Evolutionary conservation across 768 basidiomycete genomes (phyloP), one percentile per base, ranked within the genome.

Genomic region (Boletus insuetus): DNA sequence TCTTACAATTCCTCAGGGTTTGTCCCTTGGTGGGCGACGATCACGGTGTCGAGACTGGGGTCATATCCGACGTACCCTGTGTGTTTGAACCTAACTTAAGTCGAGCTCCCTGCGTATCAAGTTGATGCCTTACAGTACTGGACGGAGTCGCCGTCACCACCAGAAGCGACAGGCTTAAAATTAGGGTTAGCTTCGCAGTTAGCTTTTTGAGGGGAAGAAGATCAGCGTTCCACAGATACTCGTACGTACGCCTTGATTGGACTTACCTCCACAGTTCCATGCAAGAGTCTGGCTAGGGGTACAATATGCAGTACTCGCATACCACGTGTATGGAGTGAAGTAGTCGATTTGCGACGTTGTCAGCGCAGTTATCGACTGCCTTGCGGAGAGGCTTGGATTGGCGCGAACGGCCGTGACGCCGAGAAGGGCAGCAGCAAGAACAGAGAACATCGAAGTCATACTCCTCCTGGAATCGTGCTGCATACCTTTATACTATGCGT

Each of bases 211-310:
- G 42, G n/a, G 4, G 10, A 6, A 38, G 35, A 26, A 12, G 31
- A 20, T 58, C 29, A 50, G 26, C 24, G 16, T 45, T 40, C 19
- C 14, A 20, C 11, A 24, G 11, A 51, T 1, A 1, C n/a, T 20
- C 22, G 5, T 34, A 20, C 16, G 45, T 11, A 42, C 24, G 11
- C 6, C 37, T 52, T 8, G 16, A 38, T 31, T 40, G n/a, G 41
- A 69, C 76, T 51, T 57, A 81, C 82, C 57, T 68, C 84, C 85
- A 65, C 84, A 85, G 31, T 75, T 64, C 82, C 83, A 85, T 20
- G 73, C 70, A 40, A 76, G 58, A 24, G 77, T 80, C 39, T 68
- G 50, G 4, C 74, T 49, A 7, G 81, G 69, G 16, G 66, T 49
- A 53, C 84, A 86, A 58, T 81, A 80, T 1, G 73, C 82, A 11